Conservation (phyloP, 1,284 basidiomycete species). For the Thelephora terrestris region DNA sequence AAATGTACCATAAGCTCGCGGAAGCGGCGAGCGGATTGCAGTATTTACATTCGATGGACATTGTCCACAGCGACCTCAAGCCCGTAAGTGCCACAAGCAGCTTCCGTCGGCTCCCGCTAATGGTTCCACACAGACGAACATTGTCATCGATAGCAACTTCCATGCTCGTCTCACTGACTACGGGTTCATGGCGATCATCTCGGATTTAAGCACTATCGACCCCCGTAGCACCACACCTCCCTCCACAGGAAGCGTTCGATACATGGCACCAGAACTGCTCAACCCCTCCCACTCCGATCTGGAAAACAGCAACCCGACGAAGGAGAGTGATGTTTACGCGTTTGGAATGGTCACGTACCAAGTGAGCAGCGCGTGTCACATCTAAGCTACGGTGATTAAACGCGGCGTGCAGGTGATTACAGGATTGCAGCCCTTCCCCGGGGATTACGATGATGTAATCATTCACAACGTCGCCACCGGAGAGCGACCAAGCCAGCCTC, state of each 20-base stretch:
- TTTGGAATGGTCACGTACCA: slow-evolving; percentile 3
- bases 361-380: not conserved
- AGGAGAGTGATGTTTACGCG: slow-evolving; percentile 3
- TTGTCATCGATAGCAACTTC: not conserved
- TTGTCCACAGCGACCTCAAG: not conserved
- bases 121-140: not conserved
- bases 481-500: slow-evolving; percentile 2
- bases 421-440: slow-evolving; percentile 1
- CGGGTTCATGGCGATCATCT: not conserved
- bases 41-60: not conserved
- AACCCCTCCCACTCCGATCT: not conserved
- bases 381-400: not conserved
- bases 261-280: slow-evolving; percentile 3
- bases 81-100: not conserved
- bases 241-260: not conserved
- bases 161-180: not conserved
- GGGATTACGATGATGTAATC: not conserved
- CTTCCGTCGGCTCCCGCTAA: no score
- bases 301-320: not conserved
- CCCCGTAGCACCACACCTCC: not conserved
- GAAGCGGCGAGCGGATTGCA: not conserved
- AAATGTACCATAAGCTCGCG: not conserved
- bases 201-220: not conserved
- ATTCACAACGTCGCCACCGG: not conserved
- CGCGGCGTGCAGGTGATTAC: slow-evolving; percentile 1